Evolutionary conservation across 441 rosid species (phyloP).

Genomic region (Bocquillonia castaneifolia): DNA sequence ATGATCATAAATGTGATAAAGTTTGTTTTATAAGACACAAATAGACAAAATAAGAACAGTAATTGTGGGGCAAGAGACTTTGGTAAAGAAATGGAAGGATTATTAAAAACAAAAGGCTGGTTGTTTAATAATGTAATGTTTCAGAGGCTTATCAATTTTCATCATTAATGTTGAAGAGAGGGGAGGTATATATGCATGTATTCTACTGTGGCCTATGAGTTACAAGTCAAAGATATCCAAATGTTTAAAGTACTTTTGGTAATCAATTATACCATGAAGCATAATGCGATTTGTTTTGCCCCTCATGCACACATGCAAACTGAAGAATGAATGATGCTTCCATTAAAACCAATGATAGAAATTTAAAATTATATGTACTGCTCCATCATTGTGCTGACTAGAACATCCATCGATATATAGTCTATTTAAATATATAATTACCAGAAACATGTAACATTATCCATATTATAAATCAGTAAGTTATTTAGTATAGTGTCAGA

Average conservation of each 20-base stretch:
- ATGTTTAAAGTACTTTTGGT: background rate
- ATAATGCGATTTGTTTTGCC: background rate
- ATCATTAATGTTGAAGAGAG: slow-evolving; percentile 17
- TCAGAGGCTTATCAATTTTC: slow-evolving; percentile 4
- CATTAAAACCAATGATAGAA: background rate
- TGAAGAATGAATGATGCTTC: slow-evolving; percentile 8
- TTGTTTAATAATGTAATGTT: slow-evolving; percentile 24
- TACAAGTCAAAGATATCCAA: slow-evolving; percentile 20
- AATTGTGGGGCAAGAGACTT: background rate
- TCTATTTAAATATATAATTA: no score
- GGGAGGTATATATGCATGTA: slow-evolving; percentile 5
- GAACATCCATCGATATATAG: background rate
- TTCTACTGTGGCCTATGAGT: slow-evolving; percentile 1
- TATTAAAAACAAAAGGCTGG: background rate
- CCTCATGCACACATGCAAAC: slow-evolving; percentile 11
- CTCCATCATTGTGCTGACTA: background rate
- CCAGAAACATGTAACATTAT: no score
- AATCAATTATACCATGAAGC: slow-evolving; percentile 4
- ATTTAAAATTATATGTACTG: background rate
- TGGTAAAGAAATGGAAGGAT: background rate
- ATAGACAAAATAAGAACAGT: background rate
- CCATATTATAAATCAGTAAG: no score
- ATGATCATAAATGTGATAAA: background rate
- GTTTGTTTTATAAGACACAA: background rate
- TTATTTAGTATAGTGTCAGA: no score